These are phyloP conservation scores for Kondoa subrosea DNA, from an alignment of 768 basidiomycete genomes.

Conservation along the genomic window DNA sequence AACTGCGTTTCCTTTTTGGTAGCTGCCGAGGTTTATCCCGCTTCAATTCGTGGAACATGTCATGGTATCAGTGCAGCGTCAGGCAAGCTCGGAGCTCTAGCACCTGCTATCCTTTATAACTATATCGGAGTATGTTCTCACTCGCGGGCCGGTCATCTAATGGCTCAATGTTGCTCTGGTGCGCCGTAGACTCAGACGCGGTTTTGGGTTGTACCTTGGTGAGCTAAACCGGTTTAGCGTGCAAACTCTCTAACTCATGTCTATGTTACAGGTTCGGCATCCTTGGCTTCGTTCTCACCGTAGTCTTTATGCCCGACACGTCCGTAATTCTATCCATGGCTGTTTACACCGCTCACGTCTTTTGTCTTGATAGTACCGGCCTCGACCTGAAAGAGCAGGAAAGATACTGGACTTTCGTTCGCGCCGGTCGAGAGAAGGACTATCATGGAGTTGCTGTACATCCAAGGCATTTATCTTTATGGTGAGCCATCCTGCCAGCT, in stretches of 20 bases:
- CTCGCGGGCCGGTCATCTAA: conserved; percentile 10
- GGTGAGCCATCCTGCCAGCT: not conserved
- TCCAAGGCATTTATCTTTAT: conserved; percentile 32
- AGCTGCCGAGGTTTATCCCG: conserved; percentile 36
- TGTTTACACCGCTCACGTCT: conserved; percentile 11
- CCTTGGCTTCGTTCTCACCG: conserved; percentile 23
- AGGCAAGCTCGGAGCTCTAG: conserved; percentile 35
- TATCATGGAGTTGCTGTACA: conserved; percentile 37
- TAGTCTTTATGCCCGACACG: not conserved
- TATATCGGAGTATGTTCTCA: conserved; percentile 28
- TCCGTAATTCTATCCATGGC: not conserved
- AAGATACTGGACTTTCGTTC: conserved; percentile 32
- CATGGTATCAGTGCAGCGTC: conserved; percentile 34
- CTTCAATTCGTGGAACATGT: conserved; percentile 35
- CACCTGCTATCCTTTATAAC: conserved; percentile 33
- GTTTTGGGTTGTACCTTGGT: conserved; percentile 36
- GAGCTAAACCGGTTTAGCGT: no score
- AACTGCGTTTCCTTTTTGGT: conserved; percentile 34
- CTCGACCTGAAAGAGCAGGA: conserved; percentile 36
- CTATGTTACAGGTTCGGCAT: no score
- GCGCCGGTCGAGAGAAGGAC: conserved; percentile 29
- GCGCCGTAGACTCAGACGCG: conserved; percentile 19
- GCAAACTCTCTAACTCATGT: no score
- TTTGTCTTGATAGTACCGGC: conserved; percentile 35
- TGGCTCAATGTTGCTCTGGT: not conserved